Evolutionary conservation across 2,329 filamentous ascomycete species (phyloP), one percentile per base, ranked within the genome.

Genomic region (Metarhizium anisopliae): DNA sequence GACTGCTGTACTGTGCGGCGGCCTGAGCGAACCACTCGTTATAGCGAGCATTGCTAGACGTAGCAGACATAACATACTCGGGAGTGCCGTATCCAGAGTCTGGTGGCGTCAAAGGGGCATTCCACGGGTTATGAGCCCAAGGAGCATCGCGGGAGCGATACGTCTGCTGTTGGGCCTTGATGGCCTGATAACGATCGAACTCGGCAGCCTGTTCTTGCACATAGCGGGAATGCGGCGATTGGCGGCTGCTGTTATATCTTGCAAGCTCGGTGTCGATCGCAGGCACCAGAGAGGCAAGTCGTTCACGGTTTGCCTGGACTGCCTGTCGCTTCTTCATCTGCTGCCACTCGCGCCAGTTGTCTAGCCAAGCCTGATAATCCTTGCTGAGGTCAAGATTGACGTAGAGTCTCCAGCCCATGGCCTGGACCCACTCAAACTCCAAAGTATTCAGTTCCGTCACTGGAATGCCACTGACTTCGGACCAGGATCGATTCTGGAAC

Each of bases 401-500:
- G 67, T 95, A 94, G 54, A 96, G 83, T 61, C 85, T 81, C 86
- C 90, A 96, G 63, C 84, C 79, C 68, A 95, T 94, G 47, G 86
- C 85, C 55, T 83, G 79, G 45, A 96, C 80, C 92, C 92, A 96
- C 64, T 95, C 87, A 64, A 87, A 83, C 76, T 96, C 92, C 69
- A 95, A 81, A 58, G 80, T 77, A 74, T 96, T 96, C 62, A 96
- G 79, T 67, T 96, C 90, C 2, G 81, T 74, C 20, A 96, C 90
- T 36, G 86, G 79, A 62, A 96, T 95, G 59, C 89, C 90, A 72
- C 90, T 96, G 53, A 96, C 92, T 68, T 96, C 92, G 5, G 92
- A 90, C 92, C 92, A 96, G 1, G 92, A 96, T 55, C 90, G 87
- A 74, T 96, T 96, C 78, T 96, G 92, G 73, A 96, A 96, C 6